Percentiles rank a stretch among this genome's conserved stretches.
Conservation (phyloP, 108 stramenopile species). For the Stephanodiscus triporus region DNA sequence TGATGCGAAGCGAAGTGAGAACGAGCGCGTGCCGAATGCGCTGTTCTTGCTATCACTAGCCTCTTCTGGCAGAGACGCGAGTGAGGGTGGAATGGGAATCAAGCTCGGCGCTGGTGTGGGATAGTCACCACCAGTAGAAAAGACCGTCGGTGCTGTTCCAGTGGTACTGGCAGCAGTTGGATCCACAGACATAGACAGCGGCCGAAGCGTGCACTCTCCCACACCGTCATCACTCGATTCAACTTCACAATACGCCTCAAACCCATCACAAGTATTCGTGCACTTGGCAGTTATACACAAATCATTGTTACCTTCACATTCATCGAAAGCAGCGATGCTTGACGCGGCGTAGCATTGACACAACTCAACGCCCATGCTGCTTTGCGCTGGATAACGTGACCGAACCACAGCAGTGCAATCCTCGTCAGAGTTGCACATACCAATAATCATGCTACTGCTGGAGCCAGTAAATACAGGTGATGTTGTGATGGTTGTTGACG, state of each 20-base stretch:
- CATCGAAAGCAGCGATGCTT: not conserved
- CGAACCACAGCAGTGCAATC: not conserved
- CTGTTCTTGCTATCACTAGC: not conserved
- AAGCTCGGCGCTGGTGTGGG: conserved; percentile 1
- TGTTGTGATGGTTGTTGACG: too few species aligned
- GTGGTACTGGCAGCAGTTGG: conserved; percentile 1
- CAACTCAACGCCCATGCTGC: not conserved
- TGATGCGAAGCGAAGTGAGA: not conserved
- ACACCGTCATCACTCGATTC: not conserved
- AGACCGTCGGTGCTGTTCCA: not conserved
- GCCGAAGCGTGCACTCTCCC: not conserved
- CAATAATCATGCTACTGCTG: not conserved
- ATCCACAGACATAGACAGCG: too few species aligned
- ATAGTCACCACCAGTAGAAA: not conserved
- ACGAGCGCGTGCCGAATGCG: not conserved
- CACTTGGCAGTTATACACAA: not conserved
- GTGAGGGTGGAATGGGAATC: not conserved
- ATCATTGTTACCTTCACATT: not conserved
- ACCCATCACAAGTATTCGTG: not conserved
- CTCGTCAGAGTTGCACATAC: not conserved
- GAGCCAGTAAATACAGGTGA: not conserved
- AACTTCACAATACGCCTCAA: not conserved
- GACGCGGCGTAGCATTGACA: not conserved
- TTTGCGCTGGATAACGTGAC: not conserved
- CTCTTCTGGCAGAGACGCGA: not conserved